Base-by-base conservation (phyloP, 805 yeast genomes). In the Myxozyma sirexii region DNA sequence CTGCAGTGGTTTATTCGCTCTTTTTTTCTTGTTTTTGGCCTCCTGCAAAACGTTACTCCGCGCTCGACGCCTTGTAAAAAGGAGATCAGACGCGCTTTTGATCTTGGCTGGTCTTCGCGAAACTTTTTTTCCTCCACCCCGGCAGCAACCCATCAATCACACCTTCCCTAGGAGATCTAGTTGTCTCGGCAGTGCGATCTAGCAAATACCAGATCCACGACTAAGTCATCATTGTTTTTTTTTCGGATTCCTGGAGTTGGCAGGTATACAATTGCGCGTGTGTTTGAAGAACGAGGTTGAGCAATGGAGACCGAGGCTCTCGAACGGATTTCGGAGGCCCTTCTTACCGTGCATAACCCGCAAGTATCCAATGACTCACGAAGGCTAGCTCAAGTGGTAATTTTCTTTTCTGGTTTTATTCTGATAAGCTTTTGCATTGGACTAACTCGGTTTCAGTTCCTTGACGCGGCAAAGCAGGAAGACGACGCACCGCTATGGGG, bases 401-500 rank as follows among this genome's bases (percentile, higher is more conserved):
- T 27, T 42, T 15, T 17, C 23, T 42, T 29, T 10, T 5, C 2
- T 21, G 4, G 15, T 24, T 13, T 19, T 13, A 7, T 10, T 29
- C 6, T 29, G 33, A 29, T 38, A 17, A 38, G n/a, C 15, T n/a
- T 33, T 17, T 37, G 42, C 19, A 13, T n/a, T 38, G n/a, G n/a
- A 7, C 19, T 37, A n/a, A n/a, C 19, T 17, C 10, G n/a, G 37
- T n/a, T 45, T 7, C 68, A 73, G 71, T 89, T 90, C 66, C 77
- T 94, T 33, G 97, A 91, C 67, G 77, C 83, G 10, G 82, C 93
- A 26, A 92, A 90, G 70, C 75, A 79, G 45, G 85, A 87, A 62
- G 88, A 86, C 8, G 96, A 92, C 70, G 86, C 96, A 21, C 97
- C 99, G 0, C 83, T 77, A 62, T 90, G 96, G 92, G 97, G 97